These are phyloP conservation scores for Myrica gale DNA, from an alignment of 306 rosid genomes.

Conservation along the genomic window DNA sequence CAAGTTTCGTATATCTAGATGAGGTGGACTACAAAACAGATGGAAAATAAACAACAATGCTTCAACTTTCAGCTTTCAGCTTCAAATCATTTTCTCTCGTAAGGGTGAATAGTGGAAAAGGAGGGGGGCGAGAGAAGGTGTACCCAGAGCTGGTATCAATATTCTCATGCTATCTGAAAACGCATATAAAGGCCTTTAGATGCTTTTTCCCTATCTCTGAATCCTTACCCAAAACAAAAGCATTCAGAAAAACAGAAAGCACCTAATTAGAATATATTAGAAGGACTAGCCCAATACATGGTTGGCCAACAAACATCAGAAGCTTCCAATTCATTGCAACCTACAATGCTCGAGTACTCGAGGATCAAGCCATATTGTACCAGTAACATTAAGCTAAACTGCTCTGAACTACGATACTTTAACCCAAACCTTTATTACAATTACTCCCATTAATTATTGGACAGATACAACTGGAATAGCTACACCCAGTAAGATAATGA, in stretches of 20 bases:
- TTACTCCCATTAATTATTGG: conserved; percentile 7
- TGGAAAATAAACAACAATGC: conserved; percentile 15
- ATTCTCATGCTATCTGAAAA: conserved; percentile 13
- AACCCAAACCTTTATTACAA: neutral
- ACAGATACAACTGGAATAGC: conserved; percentile 22
- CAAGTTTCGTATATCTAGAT: neutral
- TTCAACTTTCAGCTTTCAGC: conserved; percentile 23
- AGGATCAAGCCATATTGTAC: conserved; percentile 15
- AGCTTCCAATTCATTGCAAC: conserved; percentile 32
- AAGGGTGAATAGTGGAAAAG: neutral
- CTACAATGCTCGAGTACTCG: conserved; percentile 19
- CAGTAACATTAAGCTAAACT: neutral
- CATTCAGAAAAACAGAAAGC: neutral
- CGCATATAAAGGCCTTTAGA: neutral
- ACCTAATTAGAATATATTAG: conserved; percentile 18
- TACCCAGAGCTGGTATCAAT: conserved; percentile 11
- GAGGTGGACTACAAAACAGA: conserved; percentile 24
- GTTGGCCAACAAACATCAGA: conserved; percentile 59
- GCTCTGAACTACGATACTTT: neutral
- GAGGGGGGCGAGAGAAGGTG: neutral
- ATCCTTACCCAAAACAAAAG: too few relatives aligned
- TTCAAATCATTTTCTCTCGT: conserved; percentile 20
- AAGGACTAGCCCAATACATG: conserved; percentile 36
- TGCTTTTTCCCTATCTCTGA: too few relatives aligned
- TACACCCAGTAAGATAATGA: conserved; percentile 23